Percentiles rank a stretch among this genome's conserved stretches.
These are phyloP conservation scores for Athelia psychrophila DNA, from an alignment of 1,284 basidiomycete species.

Conservation along the genomic window DNA sequence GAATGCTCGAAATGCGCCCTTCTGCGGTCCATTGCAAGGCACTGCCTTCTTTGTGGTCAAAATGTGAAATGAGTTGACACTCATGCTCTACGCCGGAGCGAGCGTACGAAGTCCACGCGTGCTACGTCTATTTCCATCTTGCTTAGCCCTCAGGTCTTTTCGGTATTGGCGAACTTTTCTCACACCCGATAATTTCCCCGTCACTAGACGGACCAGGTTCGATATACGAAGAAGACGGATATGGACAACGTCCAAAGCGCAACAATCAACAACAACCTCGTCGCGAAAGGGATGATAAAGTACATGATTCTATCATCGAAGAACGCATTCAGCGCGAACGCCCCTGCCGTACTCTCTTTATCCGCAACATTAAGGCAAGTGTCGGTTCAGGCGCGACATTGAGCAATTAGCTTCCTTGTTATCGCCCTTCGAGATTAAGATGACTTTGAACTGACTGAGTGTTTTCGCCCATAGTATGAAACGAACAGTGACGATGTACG, in stretches of 20 bases:
- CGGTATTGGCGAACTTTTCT: slow-evolving; percentile 25
- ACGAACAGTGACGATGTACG: slow-evolving; percentile 84
- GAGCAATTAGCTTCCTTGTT: slow-evolving; percentile 2
- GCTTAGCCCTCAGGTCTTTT: slow-evolving; percentile 27
- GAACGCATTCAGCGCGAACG: slow-evolving; percentile 88
- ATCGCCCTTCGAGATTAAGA: slow-evolving; percentile 5
- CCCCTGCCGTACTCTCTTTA: slow-evolving; percentile 93
- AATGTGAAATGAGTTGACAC: background rate
- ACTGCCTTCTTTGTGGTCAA: background rate
- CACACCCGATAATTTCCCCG: slow-evolving; percentile 41
- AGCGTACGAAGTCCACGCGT: slow-evolving; percentile 24
- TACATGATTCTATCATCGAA: slow-evolving; percentile 84
- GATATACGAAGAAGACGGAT: slow-evolving; percentile 51
- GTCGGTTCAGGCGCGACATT: slow-evolving; percentile 3
- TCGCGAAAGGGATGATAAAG: slow-evolving; percentile 78
- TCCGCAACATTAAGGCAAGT: slow-evolving; percentile 95
- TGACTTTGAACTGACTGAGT: slow-evolving; percentile 15
- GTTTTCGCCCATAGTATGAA: slow-evolving; percentile 73
- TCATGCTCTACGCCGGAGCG: slow-evolving; percentile 6
- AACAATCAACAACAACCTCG: slow-evolving; percentile 41
- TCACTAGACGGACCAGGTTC: slow-evolving; percentile 14
- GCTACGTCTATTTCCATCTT: slow-evolving; percentile 41
- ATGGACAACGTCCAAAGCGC: slow-evolving; percentile 48
- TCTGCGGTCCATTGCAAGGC: background rate
- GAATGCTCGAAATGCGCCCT: slow-evolving; percentile 10